Percentiles rank a stretch among this genome's conserved stretches.
Conservation (phyloP, 1,284 basidiomycete genomes). For the Microbotryum lychnidis-dioicae region DNA sequence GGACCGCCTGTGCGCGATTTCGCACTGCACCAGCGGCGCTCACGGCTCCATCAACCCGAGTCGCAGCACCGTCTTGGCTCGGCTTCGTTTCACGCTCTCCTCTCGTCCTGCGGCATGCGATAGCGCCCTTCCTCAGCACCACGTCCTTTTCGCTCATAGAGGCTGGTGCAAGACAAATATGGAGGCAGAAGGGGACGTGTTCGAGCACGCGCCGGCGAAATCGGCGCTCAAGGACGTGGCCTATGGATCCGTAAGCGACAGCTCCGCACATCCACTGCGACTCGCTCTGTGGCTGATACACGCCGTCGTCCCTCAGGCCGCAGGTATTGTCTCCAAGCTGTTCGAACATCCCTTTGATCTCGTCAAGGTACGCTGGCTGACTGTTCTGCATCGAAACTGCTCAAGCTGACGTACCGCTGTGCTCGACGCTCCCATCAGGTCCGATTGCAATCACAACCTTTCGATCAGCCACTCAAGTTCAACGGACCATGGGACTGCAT, state of each 20-base stretch:
- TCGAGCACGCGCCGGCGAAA: background rate
- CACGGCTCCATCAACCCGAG: too few species aligned
- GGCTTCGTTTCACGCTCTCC: too few species aligned
- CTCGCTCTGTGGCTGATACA: background rate
- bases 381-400: background rate
- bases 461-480: constrained; percentile 57
- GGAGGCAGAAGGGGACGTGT: background rate
- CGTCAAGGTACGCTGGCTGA: constrained; percentile 40
- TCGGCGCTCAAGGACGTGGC: constrained; percentile 42
- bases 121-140: background rate
- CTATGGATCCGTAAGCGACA: constrained; percentile 44
- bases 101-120: background rate
- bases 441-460: constrained; percentile 70
- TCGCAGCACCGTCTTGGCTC: background rate
- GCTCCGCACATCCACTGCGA: background rate
- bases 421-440: constrained; percentile 49
- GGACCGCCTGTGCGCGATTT: too few species aligned
- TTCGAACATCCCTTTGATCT: constrained; percentile 82
- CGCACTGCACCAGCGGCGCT: too few species aligned
- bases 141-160: background rate
- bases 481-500: constrained; percentile 73
- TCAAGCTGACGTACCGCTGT: background rate
- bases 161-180: background rate
- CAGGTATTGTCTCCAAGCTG: constrained; percentile 72
- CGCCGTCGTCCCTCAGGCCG: constrained; percentile 44